Evolutionary conservation across 139 green algal species (phyloP).

Genomic region (Haematococcus lacustris): DNA sequence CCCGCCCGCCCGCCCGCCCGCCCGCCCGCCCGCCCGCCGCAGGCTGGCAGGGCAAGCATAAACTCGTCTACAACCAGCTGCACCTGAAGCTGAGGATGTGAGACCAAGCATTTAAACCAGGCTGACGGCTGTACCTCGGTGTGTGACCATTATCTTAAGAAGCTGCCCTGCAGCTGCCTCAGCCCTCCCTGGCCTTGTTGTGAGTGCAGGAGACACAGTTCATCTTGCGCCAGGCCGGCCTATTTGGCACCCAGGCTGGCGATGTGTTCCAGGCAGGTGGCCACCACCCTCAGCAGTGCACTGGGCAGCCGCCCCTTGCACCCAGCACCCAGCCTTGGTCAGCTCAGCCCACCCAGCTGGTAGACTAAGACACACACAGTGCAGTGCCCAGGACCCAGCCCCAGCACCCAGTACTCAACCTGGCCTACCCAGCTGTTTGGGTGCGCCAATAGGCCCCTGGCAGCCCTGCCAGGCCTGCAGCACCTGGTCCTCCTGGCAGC

Average conservation of each 20-base stretch:
- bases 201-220: slow-evolving; percentile 59
- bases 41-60: neutral
- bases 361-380: neutral
- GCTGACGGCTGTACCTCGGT: neutral
- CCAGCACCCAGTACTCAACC: too few relatives aligned
- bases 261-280: slow-evolving; percentile 62
- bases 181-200: neutral
- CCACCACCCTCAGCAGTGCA: neutral
- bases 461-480: too few relatives aligned
- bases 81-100: too few relatives aligned
- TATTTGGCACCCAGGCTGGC: slow-evolving; percentile 76
- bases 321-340: neutral
- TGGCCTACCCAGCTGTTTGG: too few relatives aligned
- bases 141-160: neutral
- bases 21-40: too few relatives aligned
- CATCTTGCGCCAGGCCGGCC: slow-evolving; percentile 68
- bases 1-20: too few relatives aligned
- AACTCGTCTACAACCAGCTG: too few relatives aligned
- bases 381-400: neutral
- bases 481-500: too few relatives aligned
- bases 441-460: too few relatives aligned
- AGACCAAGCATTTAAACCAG: too few relatives aligned
- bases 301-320: neutral
- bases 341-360: neutral
- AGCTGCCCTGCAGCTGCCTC: neutral